Evolutionary conservation across 2,329 filamentous ascomycete genomes (phyloP), one percentile per base, ranked within the genome.

Genomic region (Clarireedia sp.): DNA sequence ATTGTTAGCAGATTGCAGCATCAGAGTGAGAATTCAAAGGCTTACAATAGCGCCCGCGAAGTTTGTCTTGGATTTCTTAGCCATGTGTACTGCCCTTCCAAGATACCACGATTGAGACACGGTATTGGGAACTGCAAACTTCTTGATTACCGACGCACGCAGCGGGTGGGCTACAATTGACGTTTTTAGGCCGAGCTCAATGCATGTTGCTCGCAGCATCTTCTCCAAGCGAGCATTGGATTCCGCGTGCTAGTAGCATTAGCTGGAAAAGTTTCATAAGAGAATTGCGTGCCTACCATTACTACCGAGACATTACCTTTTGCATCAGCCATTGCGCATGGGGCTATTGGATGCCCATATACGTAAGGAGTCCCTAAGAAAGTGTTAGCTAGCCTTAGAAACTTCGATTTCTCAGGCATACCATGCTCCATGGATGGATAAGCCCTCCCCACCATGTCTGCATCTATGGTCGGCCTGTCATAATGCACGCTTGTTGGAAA

Each of bases 361-460:
- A 67, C 23, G 73, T 69, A 62, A 79, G 74, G 59, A 75, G 72
- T 59, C 78, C 76, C 8, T 78, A 75, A 0, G 77, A 77, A 1
- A 76, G 79, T 0, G 77, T 33, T 5, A 33, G 29, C 29, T 33
- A 14, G 29, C 12, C 29, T 10, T 33, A 33, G 12, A 33, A 2
- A 33, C 29, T 33, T 33, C 10, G 29, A 33, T 14, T 5, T 14
- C 9, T 12, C 29, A 33, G 12, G 29, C 80, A 66, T 79, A 78
- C 76, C 77, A 80, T 59, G 75, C 75, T 2, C 75, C 77, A 33
- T 33, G 29, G 29, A 33, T 0, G 78, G 77, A 55, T 80, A 79
- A 0, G 78, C 78, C 12, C 78, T 68, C 0, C 78, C 78, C 78
- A 81, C 80, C 75, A 75, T 79, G 64, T 80, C 78, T 14, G 74